Conservation (phyloP, 352 stramenopile genomes). For the Globisporangium middletonii region DNA sequence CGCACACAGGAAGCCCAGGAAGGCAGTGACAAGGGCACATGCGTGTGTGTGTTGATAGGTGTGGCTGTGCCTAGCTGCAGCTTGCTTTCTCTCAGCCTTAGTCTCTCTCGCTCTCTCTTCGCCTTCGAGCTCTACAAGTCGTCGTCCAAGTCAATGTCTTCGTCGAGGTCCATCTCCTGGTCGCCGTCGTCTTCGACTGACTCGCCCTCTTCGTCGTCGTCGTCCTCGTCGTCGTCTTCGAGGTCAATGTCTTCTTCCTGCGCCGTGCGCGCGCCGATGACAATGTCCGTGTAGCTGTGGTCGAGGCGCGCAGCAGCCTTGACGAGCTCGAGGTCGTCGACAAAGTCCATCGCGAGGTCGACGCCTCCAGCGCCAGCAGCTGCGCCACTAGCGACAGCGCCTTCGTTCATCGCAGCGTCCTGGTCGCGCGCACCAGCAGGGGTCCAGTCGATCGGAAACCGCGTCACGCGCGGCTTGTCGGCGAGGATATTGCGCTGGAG, state of each 20-base stretch:
- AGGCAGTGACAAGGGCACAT: no score
- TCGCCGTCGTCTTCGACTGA: conserved; percentile 62
- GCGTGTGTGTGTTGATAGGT: no score
- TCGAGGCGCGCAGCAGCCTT: conserved; percentile 82
- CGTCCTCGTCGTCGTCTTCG: conserved; percentile 52
- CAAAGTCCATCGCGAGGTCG: conserved; percentile 63
- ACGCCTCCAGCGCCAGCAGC: conserved; percentile 7
- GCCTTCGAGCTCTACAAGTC: conserved; percentile 19
- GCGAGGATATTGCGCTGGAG: conserved; percentile 95
- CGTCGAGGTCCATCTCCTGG: conserved; percentile 67
- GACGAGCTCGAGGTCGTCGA: conserved; percentile 82
- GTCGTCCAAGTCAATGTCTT: conserved; percentile 69
- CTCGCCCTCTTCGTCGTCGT: conserved; percentile 43
- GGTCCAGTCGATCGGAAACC: conserved; percentile 97
- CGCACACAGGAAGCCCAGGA: no score
- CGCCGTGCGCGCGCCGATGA: conserved; percentile 64
- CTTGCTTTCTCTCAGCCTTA: no score
- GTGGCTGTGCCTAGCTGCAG: no score
- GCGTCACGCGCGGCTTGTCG: conserved; percentile 94
- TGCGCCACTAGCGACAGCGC: conserved; percentile 15
- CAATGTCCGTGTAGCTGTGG: conserved; percentile 87
- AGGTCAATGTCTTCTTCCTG: conserved; percentile 66
- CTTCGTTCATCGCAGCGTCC: conserved; percentile 43
- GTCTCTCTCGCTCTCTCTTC: no score
- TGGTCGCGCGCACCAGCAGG: conserved; percentile 38